A percentile compares a stretch with the other conserved stretches of the same genome.
These are phyloP conservation scores for Thalassia testudinum DNA, from an alignment of 116 monocot genomes.

Conservation along the genomic window DNA sequence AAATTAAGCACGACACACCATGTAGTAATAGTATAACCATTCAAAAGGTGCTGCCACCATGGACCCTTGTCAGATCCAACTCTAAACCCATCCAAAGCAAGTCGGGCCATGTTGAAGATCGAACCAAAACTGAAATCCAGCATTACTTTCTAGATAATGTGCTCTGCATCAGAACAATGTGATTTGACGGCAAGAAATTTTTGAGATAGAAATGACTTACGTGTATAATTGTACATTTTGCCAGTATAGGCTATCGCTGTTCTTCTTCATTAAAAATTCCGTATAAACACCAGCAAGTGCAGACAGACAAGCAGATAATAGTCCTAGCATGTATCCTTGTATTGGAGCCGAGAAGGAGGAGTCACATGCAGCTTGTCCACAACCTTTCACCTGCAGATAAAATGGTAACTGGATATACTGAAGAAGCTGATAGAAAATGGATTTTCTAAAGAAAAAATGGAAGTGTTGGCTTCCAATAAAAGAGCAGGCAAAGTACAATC, in stretches of 20 bases:
- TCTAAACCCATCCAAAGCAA: slow-evolving; percentile 72
- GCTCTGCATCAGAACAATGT: too few species aligned
- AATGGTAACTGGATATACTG: background rate
- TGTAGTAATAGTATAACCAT: slow-evolving; percentile 78
- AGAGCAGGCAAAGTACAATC: too few species aligned
- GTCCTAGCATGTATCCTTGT: slow-evolving; percentile 74
- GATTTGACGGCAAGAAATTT: too few species aligned
- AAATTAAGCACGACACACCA: slow-evolving; percentile 95
- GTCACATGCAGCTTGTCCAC: slow-evolving; percentile 70
- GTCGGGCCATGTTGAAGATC: slow-evolving; percentile 77
- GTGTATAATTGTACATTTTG: slow-evolving; percentile 92
- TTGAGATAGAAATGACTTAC: slow-evolving; percentile 27
- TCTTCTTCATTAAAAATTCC: slow-evolving; percentile 97
- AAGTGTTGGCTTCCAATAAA: too few species aligned
- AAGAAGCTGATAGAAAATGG: background rate
- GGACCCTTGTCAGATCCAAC: slow-evolving; percentile 76
- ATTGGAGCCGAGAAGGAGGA: slow-evolving; percentile 86
- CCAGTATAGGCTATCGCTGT: slow-evolving; percentile 92
- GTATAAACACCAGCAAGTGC: slow-evolving; percentile 96
- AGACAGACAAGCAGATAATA: slow-evolving; percentile 94
- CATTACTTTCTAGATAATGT: too few species aligned
- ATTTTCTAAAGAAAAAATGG: too few species aligned
- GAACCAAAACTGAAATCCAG: slow-evolving; percentile 64
- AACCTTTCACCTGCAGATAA: slow-evolving; percentile 71
- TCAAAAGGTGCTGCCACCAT: slow-evolving; percentile 79